These are phyloP conservation scores for Irpex lacteus DNA, from an alignment of 1,284 basidiomycete genomes.

Conservation along the genomic window DNA sequence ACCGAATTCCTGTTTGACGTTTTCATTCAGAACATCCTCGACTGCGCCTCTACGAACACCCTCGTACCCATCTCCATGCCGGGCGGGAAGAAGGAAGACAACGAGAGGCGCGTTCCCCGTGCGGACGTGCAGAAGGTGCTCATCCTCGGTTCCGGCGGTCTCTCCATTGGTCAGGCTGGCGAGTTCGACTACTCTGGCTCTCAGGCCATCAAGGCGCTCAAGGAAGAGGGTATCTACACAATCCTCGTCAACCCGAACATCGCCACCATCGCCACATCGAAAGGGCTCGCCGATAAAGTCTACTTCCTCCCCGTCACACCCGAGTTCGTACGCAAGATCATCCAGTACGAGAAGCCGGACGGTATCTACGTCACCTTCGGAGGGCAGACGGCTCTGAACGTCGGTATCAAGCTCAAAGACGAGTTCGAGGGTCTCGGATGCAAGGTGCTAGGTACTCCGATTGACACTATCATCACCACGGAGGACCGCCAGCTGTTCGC, in stretches of 20 bases:
- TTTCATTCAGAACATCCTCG: conserved; percentile 86
- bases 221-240: conserved; percentile 98
- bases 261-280: conserved; percentile 98
- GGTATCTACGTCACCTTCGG: conserved; percentile 99
- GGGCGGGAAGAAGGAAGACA: conserved; percentile 84
- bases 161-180: conserved; percentile 97
- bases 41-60: conserved; percentile 69
- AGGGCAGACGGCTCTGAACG: conserved; percentile 96
- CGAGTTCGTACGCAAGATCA: conserved; percentile 97
- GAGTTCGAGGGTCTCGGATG: conserved; percentile 89
- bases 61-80: conserved; percentile 83
- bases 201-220: conserved; percentile 98
- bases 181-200: conserved; percentile 99
- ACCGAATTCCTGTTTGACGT: conserved; percentile 99
- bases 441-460: conserved; percentile 93
- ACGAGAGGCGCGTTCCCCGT: conserved; percentile 75
- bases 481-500: conserved; percentile 97
- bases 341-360: conserved; percentile 97
- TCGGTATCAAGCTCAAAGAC: conserved; percentile 97
- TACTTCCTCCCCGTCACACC: conserved; percentile 99
- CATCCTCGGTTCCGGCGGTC: conserved; percentile 95
- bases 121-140: conserved; percentile 90
- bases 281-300: conserved; percentile 97
- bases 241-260: conserved; percentile 99
- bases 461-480: conserved; percentile 96